These are phyloP conservation scores for Aotearoamyces nothofagi DNA, from an alignment of 2,329 filamentous ascomycete species.

Conservation along the genomic window DNA sequence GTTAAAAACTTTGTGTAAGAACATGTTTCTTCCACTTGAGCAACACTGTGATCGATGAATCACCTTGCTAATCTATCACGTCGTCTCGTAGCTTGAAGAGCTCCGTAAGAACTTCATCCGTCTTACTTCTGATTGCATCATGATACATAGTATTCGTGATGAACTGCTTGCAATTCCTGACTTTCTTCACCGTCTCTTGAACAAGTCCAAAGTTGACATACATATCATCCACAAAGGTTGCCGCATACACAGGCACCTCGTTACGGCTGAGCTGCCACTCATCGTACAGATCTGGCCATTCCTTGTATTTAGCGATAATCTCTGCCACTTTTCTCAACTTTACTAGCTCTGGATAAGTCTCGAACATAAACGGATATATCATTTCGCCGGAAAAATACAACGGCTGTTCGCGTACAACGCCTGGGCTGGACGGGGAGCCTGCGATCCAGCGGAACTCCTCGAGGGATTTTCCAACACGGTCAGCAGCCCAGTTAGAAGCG, in stretches of 20 bases:
- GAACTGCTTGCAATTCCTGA: slow-evolving; percentile 65
- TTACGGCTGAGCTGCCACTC: slow-evolving; percentile 58
- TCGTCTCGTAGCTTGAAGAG: slow-evolving; percentile 66
- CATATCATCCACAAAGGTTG: slow-evolving; percentile 77
- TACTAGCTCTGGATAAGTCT: slow-evolving; percentile 63
- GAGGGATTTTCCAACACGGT: slow-evolving; percentile 39
- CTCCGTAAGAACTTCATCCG: slow-evolving; percentile 62
- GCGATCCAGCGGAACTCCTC: slow-evolving; percentile 32
- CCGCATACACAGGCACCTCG: slow-evolving; percentile 73
- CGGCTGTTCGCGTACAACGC: slow-evolving; percentile 28
- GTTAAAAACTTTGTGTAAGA: no score
- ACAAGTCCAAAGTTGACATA: slow-evolving; percentile 73
- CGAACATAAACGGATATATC: slow-evolving; percentile 77
- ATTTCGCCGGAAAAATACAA: slow-evolving; percentile 85
- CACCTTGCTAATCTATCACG: slow-evolving; percentile 39
- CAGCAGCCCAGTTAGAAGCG: slow-evolving; percentile 61
- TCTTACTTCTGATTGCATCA: slow-evolving; percentile 58
- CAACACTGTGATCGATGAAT: no score
- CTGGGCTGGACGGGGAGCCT: slow-evolving; percentile 14
- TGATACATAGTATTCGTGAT: slow-evolving; percentile 84
- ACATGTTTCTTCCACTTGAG: no score
- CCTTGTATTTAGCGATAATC: slow-evolving; percentile 47
- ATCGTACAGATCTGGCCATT: slow-evolving; percentile 71
- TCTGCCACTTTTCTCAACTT: slow-evolving; percentile 54
- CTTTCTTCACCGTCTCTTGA: slow-evolving; percentile 55